These are phyloP conservation scores for Pichia sp. DNA, from an alignment of 1,139 yeast genomes.

Conservation along the genomic window DNA sequence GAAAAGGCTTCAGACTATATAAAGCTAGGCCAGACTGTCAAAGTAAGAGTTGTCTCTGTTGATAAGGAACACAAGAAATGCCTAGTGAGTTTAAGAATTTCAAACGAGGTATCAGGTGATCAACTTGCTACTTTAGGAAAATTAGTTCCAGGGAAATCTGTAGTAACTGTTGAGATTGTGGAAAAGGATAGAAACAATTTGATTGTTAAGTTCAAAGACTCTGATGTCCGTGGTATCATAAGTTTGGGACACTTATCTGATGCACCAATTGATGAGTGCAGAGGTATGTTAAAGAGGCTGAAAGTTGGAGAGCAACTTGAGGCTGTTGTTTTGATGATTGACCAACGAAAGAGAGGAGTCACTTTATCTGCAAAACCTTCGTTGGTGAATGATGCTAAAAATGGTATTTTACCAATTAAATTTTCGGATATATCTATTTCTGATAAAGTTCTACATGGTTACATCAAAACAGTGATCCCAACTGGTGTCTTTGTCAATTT, in stretches of 20 bases:
- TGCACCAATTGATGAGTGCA: slow-evolving; percentile 67
- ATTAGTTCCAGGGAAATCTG: slow-evolving; percentile 57
- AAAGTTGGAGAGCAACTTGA: slow-evolving; percentile 58
- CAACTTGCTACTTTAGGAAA: slow-evolving; percentile 48
- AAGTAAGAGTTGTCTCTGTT: slow-evolving; percentile 59
- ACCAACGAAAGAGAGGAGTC: slow-evolving; percentile 54
- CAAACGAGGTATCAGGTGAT: slow-evolving; percentile 47
- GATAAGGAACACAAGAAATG: slow-evolving; percentile 55
- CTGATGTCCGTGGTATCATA: slow-evolving; percentile 65
- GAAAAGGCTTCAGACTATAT: slow-evolving; percentile 73
- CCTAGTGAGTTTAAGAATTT: slow-evolving; percentile 69
- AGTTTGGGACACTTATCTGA: slow-evolving; percentile 74
- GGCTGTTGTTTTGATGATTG: slow-evolving; percentile 67
- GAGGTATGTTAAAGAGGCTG: slow-evolving; percentile 56
- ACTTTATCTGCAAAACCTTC: slow-evolving; percentile 63
- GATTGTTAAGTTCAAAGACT: slow-evolving; percentile 58
- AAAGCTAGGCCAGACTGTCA: slow-evolving; percentile 79
- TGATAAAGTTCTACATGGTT: slow-evolving; percentile 61
- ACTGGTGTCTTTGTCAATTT: slow-evolving; percentile 82
- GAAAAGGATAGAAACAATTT: slow-evolving; percentile 75
- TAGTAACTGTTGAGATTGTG: slow-evolving; percentile 59
- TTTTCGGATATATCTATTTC: slow-evolving; percentile 55
- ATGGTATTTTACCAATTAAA: slow-evolving; percentile 49
- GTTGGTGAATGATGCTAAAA: slow-evolving; percentile 60
- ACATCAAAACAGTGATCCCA: slow-evolving; percentile 68